A percentile compares a stretch with the other conserved stretches of the same genome.
These are phyloP conservation scores for Raphanus raphanistrum DNA, from an alignment of 345 rosid genomes.

Conservation along the genomic window DNA sequence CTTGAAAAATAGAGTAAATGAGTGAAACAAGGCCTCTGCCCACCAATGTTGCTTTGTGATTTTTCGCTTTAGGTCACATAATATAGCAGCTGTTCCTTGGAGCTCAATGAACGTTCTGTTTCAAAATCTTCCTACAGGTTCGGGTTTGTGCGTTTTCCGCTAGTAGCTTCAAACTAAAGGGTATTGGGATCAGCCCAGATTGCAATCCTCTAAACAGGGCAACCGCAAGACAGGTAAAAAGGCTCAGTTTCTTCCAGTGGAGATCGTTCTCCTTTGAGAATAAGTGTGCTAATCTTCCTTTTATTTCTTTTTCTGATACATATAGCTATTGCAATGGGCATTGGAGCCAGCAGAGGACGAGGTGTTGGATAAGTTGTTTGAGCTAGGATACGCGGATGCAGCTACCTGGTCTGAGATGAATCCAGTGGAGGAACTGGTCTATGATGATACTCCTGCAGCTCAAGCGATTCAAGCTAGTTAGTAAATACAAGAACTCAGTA, in stretches of 20 bases:
- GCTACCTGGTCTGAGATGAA: constrained; percentile 71
- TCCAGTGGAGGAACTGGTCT: constrained; percentile 55
- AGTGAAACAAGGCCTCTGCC: neutral
- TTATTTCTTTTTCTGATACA: constrained; percentile 19
- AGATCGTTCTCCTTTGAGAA: constrained; percentile 9
- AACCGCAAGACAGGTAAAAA: constrained; percentile 66
- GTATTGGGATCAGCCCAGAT: constrained; percentile 87
- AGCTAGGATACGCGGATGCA: constrained; percentile 79
- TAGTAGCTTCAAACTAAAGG: constrained; percentile 56
- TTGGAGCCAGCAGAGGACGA: constrained; percentile 84
- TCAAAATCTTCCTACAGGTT: constrained; percentile 48
- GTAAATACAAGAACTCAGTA: neutral
- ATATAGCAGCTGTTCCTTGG: neutral
- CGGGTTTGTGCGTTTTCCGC: constrained; percentile 90
- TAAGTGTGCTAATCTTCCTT: neutral
- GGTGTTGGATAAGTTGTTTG: constrained; percentile 69
- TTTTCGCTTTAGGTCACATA: neutral
- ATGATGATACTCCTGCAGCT: constrained; percentile 27
- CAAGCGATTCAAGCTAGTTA: constrained; percentile 19
- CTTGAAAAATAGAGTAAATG: neutral
- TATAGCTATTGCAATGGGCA: constrained; percentile 88
- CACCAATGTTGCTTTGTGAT: neutral
- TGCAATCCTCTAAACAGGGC: constrained; percentile 80
- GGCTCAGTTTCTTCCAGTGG: neutral
- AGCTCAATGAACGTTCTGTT: neutral